Base-by-base conservation (phyloP, 805 yeast species). In the Candida cerambycidarum region DNA sequence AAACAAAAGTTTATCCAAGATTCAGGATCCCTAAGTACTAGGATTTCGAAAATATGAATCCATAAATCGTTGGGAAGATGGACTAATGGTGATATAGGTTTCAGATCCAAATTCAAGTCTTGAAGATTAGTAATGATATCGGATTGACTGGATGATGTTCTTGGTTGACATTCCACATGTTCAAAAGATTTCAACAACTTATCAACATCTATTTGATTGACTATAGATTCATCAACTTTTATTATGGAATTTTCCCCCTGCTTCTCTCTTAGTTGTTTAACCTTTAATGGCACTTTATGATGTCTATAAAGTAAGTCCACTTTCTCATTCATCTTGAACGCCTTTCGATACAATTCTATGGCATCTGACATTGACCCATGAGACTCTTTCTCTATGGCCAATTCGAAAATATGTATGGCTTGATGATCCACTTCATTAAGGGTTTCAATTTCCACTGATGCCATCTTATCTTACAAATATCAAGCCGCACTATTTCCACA, bases 351-450 rank as follows among this genome's bases (percentile, higher is more conserved):
- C 50, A 65, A 75, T 38, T 69, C 76, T 19, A 87, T 80, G 1
- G 96, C 96, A 54, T 89, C 96, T n/a, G 86, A 75, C 79, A 89
- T 73, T 47, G 79, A 69, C 0, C 96, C 96, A 38, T 71, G 76
- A 25, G 75, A 67, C 61, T 89, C 97, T 55, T 82, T 82, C 37
- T 74, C 78, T 0, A 82, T 78, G 2, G 89, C 97, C 39, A 71
- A 61, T 52, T 84, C 89, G 67, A 86, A 89, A 16, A 78, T 63
- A 39, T 69, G 71, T 32, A 88, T 63, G 2, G 96, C 95, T 36
- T 66, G 63, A 36, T 43, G 27, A 24, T 60, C 62, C 10, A 33
- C 24, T 4, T 47, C 47, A 14, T 24, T 29, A 5, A 48, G 36
- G 6, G 15, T 18, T 23, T 32, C 42, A 6, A 16, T 18, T 23